Base-by-base conservation (phyloP, 768 basidiomycete genomes). In the Leccinellum rugosiceps region DNA sequence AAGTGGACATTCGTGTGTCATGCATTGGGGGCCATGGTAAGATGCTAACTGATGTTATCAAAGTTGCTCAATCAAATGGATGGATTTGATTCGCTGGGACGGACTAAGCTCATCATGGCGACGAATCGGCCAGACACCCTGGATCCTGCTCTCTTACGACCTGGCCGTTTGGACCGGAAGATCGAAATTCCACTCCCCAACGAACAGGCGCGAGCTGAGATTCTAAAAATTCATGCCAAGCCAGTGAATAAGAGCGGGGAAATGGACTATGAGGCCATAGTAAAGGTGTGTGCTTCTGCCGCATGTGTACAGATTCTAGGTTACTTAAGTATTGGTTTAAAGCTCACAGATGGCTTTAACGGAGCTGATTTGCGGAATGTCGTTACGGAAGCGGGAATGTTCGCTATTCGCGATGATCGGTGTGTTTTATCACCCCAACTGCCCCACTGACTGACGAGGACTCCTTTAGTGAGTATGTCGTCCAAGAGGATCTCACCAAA, bases 61-160 rank as follows among this genome's bases (percentile, higher is more conserved):
- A n/a, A 96, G 94, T 80, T 99, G 25, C 82, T 99, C 31, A 98
- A 98, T 69, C 96, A 98, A 75, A 97, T 99, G 94, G 97, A 99
- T 71, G 97, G 97, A 23, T 99, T 99, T 76, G 97, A 98, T 74
- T 94, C 96, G 15, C 79, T 99, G 28, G 97, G 97, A 46, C 80
- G 80, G 62, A 98, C 95, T 32, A 98, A 98, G 74, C 83, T 98
- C 53, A 99, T 99, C 72, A 98, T 98, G 93, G 97, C 97, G n/a
- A 99, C 97, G 25, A 99, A 98, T 78, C 82, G 97, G 68, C 97
- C 97, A 0, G 97, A 99, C 72, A 98, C 95, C 2, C 84, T 98
- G 32, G 97, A 98, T 74, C 97, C 97, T 14, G 96, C 96, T 14
- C 84, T 99, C 23, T 81, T 99, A 55, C 91, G 96, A 53, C 96